Conservation (phyloP, 1,139 yeast genomes). For the Magnusiomyces tetraspermus region DNA sequence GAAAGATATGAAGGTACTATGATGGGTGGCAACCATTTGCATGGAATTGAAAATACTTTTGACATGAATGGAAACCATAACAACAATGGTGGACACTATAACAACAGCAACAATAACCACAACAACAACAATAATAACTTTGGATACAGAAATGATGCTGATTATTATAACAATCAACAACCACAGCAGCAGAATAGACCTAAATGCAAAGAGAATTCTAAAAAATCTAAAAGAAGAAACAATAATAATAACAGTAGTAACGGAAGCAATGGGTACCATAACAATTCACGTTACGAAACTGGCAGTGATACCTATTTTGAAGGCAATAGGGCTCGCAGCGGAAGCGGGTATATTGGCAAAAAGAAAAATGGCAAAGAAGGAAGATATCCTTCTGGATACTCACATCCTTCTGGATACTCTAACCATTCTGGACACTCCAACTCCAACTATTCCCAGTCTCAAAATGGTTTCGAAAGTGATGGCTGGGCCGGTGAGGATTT, state of each 20-base stretch:
- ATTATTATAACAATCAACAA: not conserved
- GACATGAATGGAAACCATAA: not conserved
- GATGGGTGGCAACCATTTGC: not conserved
- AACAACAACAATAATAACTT: too few relatives aligned
- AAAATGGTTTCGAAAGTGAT: conserved; percentile 20
- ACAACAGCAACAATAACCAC: too few relatives aligned
- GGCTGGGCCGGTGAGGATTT: conserved; percentile 52
- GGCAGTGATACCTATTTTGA: not conserved
- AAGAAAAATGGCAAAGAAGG: not conserved
- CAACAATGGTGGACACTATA: too few relatives aligned
- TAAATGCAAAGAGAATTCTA: not conserved
- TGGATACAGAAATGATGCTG: not conserved
- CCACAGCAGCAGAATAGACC: not conserved
- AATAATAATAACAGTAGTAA: too few relatives aligned
- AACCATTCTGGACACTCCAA: not conserved
- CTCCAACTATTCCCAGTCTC: not conserved
- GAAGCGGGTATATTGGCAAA: not conserved
- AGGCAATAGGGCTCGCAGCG: not conserved
- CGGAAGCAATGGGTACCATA: not conserved
- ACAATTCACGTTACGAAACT: not conserved
- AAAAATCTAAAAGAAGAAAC: not conserved
- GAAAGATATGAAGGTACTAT: not conserved
- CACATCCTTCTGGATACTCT: not conserved
- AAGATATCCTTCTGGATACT: too few relatives aligned
- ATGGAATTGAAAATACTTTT: not conserved